Base-by-base conservation (phyloP, 495 filamentous ascomycete species). In the Immersiella caudata region DNA sequence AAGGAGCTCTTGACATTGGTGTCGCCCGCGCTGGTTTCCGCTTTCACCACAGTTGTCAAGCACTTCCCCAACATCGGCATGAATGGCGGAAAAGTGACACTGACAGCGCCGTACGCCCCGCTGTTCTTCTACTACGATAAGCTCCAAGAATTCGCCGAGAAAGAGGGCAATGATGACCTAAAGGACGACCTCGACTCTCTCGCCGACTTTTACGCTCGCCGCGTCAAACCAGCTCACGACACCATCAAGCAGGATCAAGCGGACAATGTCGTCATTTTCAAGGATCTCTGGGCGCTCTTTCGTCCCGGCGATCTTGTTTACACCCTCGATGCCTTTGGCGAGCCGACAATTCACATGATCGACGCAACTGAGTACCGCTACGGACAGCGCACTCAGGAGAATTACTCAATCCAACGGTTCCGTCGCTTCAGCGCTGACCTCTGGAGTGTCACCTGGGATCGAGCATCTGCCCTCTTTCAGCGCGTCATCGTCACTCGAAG, bases 61-160 rank as follows among this genome's bases (percentile, higher is more conserved):
- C 52, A 65, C 33, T 65, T 57, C 22, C 63, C 63, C 26, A 26
- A 50, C 49, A 58, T 65, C 24, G 52, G 63, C 14, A 21, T 65
- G 52, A 51, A 58, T 20, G 63, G 63, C 29, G 52, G 52, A 50
- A 29, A 65, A 20, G 52, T 65, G 7, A 35, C 52, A 3, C 29
- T 65, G 22, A 33, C n/a, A 7, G 63, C 50, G 1, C 63, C 63
- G 7, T 65, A 65, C 52, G 63, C 50, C 1, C 63, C 63, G 16
- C 33, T 65, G 24, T 65, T 65, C 52, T 65, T 65, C 29, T 65
- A 65, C 51, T 65, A 29, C 35, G 63, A 65, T 11, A 24, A 65
- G 18, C 52, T 65, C 20, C 52, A n/a, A 8, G 58, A 40, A 14
- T 11, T 65, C 29, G 25, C 2, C 11, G 20, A 65, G 29, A 21